A percentile compares a stretch with the other conserved stretches of the same genome.
These are phyloP conservation scores for Pyronema omphalodes DNA, from an alignment of 495 filamentous ascomycete species.

Conservation along the genomic window DNA sequence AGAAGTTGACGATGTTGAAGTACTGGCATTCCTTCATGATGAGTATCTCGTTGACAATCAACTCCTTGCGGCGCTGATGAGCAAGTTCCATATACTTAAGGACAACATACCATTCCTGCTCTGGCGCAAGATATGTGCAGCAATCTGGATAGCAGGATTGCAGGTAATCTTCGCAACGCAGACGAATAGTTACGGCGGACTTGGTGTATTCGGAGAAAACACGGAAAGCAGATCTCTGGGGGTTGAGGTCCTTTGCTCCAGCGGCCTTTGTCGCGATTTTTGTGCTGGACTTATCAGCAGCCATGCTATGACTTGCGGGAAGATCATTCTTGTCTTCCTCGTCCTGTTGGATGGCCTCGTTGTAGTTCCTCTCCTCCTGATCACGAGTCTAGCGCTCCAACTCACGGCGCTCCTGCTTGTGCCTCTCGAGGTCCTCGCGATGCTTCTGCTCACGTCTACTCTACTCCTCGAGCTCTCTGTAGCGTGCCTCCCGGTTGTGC, in stretches of 20 bases:
- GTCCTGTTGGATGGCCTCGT: slow-evolving; percentile 7
- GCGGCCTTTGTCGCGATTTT: slow-evolving; percentile 13
- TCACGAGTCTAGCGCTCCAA: slow-evolving; percentile 24
- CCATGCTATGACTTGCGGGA: slow-evolving; percentile 13
- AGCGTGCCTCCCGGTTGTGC: slow-evolving; percentile 32
- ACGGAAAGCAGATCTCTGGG: slow-evolving; percentile 31
- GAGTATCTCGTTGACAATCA: slow-evolving; percentile 98
- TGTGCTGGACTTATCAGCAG: slow-evolving; percentile 33
- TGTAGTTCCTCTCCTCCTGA: slow-evolving; percentile 20
- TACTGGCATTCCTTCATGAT: slow-evolving; percentile 96
- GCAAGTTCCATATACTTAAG: slow-evolving; percentile 99
- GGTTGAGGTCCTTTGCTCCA: slow-evolving; percentile 16
- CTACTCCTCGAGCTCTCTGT: slow-evolving; percentile 34
- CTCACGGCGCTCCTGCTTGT: slow-evolving; percentile 26
- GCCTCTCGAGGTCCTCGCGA: slow-evolving; percentile 16
- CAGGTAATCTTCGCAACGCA: slow-evolving; percentile 85
- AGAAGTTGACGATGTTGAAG: slow-evolving; percentile 95
- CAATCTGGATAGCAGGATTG: slow-evolving; percentile 19
- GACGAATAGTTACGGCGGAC: slow-evolving; percentile 43
- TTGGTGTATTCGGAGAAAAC: slow-evolving; percentile 30
- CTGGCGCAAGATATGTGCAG: slow-evolving; percentile 16
- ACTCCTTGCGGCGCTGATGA: slow-evolving; percentile 84
- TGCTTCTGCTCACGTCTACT: slow-evolving; percentile 20
- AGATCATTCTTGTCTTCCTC: slow-evolving; percentile 20
- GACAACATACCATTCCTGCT: slow-evolving; percentile 44